Percentiles rank a stretch among this genome's conserved stretches.
Evolutionary conservation across 345 rosid genomes (phyloP).

Genomic region (Dipteronia dyeriana): DNA sequence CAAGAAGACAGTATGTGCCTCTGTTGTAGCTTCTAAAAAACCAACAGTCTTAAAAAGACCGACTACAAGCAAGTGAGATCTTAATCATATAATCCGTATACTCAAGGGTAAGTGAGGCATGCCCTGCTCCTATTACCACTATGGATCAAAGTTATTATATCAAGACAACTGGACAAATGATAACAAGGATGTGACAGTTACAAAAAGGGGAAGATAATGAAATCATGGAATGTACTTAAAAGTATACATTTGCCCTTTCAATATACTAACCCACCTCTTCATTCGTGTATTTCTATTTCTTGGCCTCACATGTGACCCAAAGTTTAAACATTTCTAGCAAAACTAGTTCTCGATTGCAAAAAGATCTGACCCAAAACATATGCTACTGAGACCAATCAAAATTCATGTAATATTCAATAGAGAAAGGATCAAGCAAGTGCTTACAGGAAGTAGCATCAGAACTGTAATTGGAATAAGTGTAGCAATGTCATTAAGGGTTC

Average conservation of each 20-base stretch:
- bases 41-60: too few species aligned
- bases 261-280: background rate
- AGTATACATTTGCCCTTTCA: background rate
- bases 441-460: conserved; percentile 69
- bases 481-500: conserved; percentile 51
- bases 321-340: background rate
- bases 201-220: background rate
- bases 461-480: conserved; percentile 56
- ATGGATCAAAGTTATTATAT: background rate
- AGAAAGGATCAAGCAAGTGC: conserved; percentile 13
- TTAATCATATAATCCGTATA: background rate
- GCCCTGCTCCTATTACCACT: background rate
- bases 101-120: background rate
- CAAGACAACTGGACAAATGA: background rate
- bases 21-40: too few species aligned
- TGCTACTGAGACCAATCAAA: background rate
- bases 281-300: background rate
- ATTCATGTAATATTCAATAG: background rate
- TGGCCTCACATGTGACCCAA: background rate
- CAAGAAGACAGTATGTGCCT: too few species aligned
- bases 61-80: too few species aligned
- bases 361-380: background rate
- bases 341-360: background rate
- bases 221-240: background rate
- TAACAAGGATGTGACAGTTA: background rate